Conservation (phyloP, 1,284 basidiomycete genomes). For the Apiotrichum akiyoshidainum region DNA sequence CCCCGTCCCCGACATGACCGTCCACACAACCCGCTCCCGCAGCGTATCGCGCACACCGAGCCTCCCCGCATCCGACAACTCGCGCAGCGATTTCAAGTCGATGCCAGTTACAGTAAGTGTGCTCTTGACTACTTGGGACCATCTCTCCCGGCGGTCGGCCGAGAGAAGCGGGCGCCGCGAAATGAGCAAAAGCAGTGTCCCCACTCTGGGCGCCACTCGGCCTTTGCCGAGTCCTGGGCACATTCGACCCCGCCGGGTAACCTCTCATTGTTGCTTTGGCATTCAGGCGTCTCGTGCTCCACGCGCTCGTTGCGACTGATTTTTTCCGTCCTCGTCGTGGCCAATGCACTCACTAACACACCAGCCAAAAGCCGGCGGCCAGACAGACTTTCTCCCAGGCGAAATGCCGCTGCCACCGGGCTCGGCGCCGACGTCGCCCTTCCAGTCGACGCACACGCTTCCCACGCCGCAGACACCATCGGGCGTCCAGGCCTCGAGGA, state of each 20-base stretch:
- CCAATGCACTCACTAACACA: not conserved
- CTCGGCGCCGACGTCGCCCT: slow-evolving; percentile 5
- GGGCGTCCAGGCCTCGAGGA: not conserved
- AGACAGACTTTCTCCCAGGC: not conserved
- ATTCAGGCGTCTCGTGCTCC: too few relatives aligned
- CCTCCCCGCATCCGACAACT: slow-evolving; percentile 12
- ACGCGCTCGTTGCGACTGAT: too few relatives aligned
- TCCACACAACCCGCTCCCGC: slow-evolving; percentile 7
- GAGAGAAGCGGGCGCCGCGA: not conserved
- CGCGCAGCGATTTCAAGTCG: slow-evolving; percentile 16
- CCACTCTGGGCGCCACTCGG: too few relatives aligned
- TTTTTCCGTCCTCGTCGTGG: too few relatives aligned
- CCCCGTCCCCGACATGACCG: slow-evolving; percentile 9
- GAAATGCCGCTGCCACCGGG: not conserved
- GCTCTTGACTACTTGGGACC: too few relatives aligned
- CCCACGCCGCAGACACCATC: not conserved
- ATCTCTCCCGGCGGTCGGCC: not conserved
- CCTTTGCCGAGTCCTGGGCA: too few relatives aligned
- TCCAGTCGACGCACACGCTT: not conserved
- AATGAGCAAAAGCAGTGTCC: too few relatives aligned
- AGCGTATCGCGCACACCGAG: slow-evolving; percentile 18
- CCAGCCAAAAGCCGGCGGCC: not conserved
- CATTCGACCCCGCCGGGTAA: too few relatives aligned
- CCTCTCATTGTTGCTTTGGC: too few relatives aligned
- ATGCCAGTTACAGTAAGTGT: slow-evolving; percentile 22